These are phyloP conservation scores for Boletus mariae DNA, from an alignment of 1,284 basidiomycete species.

Conservation along the genomic window DNA sequence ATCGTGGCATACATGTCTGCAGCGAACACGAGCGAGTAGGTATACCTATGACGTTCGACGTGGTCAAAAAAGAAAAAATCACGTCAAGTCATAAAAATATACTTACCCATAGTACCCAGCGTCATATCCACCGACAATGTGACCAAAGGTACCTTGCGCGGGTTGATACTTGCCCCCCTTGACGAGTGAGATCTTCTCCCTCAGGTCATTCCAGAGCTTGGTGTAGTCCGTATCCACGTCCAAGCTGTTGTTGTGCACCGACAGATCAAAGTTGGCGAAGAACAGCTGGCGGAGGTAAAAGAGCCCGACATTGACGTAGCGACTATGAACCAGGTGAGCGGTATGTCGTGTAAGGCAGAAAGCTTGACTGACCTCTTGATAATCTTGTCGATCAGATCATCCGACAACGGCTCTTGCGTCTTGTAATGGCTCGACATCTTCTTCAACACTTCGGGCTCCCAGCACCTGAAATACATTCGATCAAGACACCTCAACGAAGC, in stretches of 20 bases:
- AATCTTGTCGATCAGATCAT: constrained; percentile 69
- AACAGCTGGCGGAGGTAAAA: constrained; percentile 77
- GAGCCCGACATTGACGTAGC: constrained; percentile 76
- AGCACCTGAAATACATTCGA: constrained; percentile 47
- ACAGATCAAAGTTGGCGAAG: constrained; percentile 76
- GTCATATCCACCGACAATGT: constrained; percentile 43
- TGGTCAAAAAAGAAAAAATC: too few species aligned
- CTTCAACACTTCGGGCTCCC: constrained; percentile 72
- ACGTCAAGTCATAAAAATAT: too few species aligned
- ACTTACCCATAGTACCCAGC: constrained; percentile 74
- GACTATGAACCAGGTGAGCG: constrained; percentile 33
- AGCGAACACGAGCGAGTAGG: constrained; percentile 35
- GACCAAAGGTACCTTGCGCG: constrained; percentile 47
- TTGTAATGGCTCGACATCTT: constrained; percentile 71
- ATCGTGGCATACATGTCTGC: constrained; percentile 37
- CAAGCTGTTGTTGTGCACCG: constrained; percentile 68
- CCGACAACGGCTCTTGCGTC: constrained; percentile 66
- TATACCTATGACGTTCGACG: constrained; percentile 14
- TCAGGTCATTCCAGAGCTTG: constrained; percentile 66
- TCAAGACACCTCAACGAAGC: not conserved
- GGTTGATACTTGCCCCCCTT: constrained; percentile 51
- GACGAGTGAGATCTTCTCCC: constrained; percentile 65
- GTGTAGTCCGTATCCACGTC: constrained; percentile 55
- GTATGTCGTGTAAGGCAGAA: not conserved
- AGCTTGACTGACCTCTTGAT: constrained; percentile 60